Evolutionary conservation across 371 early-diverging fungal genomes (phyloP), one percentile per base, ranked within the genome.

Genomic region (Actinomucor elegans): DNA sequence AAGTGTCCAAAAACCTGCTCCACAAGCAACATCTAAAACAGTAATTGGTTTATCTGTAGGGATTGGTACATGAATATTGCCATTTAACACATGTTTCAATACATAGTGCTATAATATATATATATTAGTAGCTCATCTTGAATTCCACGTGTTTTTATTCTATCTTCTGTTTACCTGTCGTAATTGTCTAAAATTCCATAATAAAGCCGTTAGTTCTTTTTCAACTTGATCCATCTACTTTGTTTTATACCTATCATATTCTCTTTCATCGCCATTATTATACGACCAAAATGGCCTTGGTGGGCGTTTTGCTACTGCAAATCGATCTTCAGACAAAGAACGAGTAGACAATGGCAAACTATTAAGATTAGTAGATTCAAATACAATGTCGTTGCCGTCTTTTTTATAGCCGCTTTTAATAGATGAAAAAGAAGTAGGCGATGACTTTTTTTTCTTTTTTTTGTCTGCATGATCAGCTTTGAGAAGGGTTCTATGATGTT

Each of bases 1-100:
- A 17, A 56, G 35, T n/a, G 67, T 54, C 67, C 67, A 67, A 36
- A 67, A 43, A 2, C 67, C 67, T 23, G 48, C 64, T 12, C 64
- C 64, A 37, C 64, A 64, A 12, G 52, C 64, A 20, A 51, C 38
- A 21, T 64, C 59, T 1, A 64, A 36, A 26, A 64, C 37, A 3
- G 43, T 55, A 5, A 46, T 36, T 5, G 46, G 38, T 12, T 37
- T 34, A 41, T 50, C 48, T 17, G 29, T 35, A n/a, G 42, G 4
- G 3, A 59, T 18, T n/a, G 59, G 55, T 17, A 59, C 55, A 41
- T 64, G 59, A 9, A 64, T 40, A 52, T 64, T 64, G 10, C 64
- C 64, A 6, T 40, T 28, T 4, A 64, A 32, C 26, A 64, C 42
- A 41, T 59, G 47, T 37, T 64, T 64, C 21, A 64, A 48, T 33